Evolutionary conservation across 805 yeast genomes (phyloP).

Genomic region (Pichia scutulata): DNA sequence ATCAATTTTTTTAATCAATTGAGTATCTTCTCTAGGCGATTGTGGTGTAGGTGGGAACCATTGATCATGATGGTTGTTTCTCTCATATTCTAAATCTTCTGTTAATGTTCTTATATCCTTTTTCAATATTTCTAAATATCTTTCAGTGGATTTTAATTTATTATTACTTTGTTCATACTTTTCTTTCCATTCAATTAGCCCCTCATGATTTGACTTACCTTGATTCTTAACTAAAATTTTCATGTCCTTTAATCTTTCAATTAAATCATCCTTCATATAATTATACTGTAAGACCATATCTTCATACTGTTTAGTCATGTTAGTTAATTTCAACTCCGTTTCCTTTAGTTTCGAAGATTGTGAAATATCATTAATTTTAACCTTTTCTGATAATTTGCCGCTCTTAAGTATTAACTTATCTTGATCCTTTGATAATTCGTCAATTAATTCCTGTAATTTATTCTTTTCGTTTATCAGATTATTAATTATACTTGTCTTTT

Average conservation of each 20-base stretch:
- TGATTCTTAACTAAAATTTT: constrained; percentile 16
- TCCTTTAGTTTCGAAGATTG: neutral
- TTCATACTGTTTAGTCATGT: constrained; percentile 11
- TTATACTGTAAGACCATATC: constrained; percentile 23
- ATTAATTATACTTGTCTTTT: constrained; percentile 12
- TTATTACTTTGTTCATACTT: constrained; percentile 2
- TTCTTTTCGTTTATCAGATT: constrained; percentile 13
- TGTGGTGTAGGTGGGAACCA: constrained; percentile 20
- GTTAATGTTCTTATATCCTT: constrained; percentile 2
- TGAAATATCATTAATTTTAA: neutral
- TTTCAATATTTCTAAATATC: constrained; percentile 1
- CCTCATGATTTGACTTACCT: constrained; percentile 1
- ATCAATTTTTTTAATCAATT: constrained; percentile 8
- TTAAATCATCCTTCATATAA: constrained; percentile 26
- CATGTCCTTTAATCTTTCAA: constrained; percentile 20
- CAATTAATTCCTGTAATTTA: constrained; percentile 13
- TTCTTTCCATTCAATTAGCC: neutral
- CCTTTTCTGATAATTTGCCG: constrained; percentile 1
- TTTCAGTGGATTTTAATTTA: constrained; percentile 5
- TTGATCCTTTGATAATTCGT: constrained; percentile 17
- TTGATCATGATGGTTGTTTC: constrained; percentile 14
- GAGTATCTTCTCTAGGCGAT: constrained; percentile 14
- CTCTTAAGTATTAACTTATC: constrained; percentile 16
- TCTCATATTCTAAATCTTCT: constrained; percentile 4
- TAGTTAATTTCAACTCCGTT: neutral